Conservation (phyloP, 164 flowering plant species). For the Tetracentron sinense region DNA sequence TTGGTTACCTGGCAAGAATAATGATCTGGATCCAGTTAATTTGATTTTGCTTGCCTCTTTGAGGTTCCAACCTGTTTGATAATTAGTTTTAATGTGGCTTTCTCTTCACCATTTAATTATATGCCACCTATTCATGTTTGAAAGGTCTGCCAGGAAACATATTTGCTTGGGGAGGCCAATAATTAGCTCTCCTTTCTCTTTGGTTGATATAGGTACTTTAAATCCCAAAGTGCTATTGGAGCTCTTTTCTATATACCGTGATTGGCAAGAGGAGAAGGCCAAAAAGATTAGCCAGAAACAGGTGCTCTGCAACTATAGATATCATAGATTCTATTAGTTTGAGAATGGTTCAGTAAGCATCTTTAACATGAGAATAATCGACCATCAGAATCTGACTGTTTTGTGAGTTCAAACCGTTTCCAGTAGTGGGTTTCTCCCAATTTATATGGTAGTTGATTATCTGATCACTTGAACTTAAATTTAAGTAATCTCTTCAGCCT, state of each 20-base stretch:
- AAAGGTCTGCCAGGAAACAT: not conserved
- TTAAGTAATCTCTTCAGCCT: too few species aligned
- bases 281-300: conserved; percentile 64
- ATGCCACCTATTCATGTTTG: not conserved
- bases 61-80: not conserved
- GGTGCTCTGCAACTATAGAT: conserved; percentile 33
- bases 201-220: conserved; percentile 46
- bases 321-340: not conserved
- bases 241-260: conserved; percentile 78
- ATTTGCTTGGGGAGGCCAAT: conserved; percentile 1
- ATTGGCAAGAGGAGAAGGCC: conserved; percentile 80
- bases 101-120: not conserved
- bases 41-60: not conserved
- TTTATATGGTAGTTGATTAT: too few species aligned
- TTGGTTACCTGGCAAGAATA: too few species aligned
- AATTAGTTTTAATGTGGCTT: not conserved
- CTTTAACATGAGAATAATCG: not conserved
- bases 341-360: not conserved
- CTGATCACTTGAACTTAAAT: too few species aligned
- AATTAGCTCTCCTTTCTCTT: conserved; percentile 3
- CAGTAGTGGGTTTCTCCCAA: too few species aligned
- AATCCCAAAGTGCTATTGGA: conserved; percentile 76
- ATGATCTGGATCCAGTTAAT: not conserved
- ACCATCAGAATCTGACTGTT: not conserved
- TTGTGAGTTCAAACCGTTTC: too few species aligned